Evolutionary conservation across 1,284 basidiomycete genomes (phyloP).

Genomic region (Fomes fomentarius): DNA sequence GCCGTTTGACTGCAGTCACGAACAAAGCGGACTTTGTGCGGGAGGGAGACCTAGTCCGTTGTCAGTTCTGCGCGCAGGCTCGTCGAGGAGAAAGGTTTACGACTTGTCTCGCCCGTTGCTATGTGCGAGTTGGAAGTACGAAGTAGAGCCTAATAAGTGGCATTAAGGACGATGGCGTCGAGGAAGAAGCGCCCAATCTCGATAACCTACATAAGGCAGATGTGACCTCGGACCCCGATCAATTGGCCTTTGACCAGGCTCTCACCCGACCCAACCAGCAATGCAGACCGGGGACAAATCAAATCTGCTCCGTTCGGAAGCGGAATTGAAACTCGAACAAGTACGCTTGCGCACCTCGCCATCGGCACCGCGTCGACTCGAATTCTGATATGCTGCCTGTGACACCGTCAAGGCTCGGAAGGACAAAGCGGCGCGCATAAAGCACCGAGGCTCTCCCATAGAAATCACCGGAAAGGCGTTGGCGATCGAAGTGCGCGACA

Average conservation of each 20-base stretch:
- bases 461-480: conserved; percentile 76
- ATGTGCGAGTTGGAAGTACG: too few relatives aligned
- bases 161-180: background rate
- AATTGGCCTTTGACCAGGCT: conserved; percentile 11
- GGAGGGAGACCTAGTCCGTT: background rate
- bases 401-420: conserved; percentile 57
- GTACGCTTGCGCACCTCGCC: conserved; percentile 40
- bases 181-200: conserved; percentile 3
- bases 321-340: conserved; percentile 70
- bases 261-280: background rate
- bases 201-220: conserved; percentile 9
- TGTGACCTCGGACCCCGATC: conserved; percentile 4
- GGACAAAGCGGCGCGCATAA: conserved; percentile 72
- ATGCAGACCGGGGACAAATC: conserved; percentile 32
- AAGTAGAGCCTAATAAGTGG: too few relatives aligned
- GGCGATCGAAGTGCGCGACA: conserved; percentile 64
- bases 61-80: too few relatives aligned
- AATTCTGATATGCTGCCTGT: too few relatives aligned
- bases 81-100: too few relatives aligned
- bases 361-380: background rate
- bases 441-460: conserved; percentile 77
- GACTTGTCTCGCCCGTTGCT: too few relatives aligned
- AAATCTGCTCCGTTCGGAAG: conserved; percentile 70
- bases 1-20: conserved; percentile 7
- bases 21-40: background rate